Evolutionary conservation across 192 early-diverging fungal species (phyloP), one percentile per base, ranked within the genome.

Genomic region (Coemansia sp.): DNA sequence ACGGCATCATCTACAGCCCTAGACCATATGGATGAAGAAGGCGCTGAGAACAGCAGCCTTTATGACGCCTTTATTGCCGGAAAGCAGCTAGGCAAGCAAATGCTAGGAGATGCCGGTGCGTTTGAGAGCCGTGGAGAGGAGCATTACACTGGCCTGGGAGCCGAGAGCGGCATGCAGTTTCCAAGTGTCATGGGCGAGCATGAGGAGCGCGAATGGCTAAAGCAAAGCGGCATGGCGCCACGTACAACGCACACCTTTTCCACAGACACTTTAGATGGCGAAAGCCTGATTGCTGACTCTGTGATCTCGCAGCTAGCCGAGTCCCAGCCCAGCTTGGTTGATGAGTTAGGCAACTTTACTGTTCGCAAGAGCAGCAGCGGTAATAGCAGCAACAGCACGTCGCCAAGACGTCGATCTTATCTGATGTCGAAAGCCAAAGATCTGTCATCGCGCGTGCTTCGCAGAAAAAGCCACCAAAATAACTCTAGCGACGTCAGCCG

Each of bases 1-100:
- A 77, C 73, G 0, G 73, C 73, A 8, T 77, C 73, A 21, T 77
- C 73, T 16, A 61, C 73, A 12, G 56, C 67, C 6, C 60, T 77
- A 2, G 73, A 77, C 23, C 73, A 59, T 6, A 61, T 77, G 35
- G 68, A 56, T n/a, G 68, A 77, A 37, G 73, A 66, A 13, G 28
- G 50, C 13, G 31, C 52, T 0, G 58, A 50, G 14, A 20, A 48
- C 7, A 54, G 37, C 14, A 45, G 44, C 21, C 36, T 65, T 8
- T 41, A 60, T 40, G 63, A 55, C 33, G 62, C 55, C 6, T 50
- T 77, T 30, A 40, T 43, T 15, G 47, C 56, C 2, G 65, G 72
- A 11, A 51, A 51, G 41, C 54, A 63, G 16, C 42, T 77, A 13
- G 63, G 68, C 15, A 65, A 63, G 52, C 61, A 50, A 39, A 55